These are phyloP conservation scores for Trichomonas tenax DNA, from an alignment of 208 protist genomes.

Conservation along the genomic window DNA sequence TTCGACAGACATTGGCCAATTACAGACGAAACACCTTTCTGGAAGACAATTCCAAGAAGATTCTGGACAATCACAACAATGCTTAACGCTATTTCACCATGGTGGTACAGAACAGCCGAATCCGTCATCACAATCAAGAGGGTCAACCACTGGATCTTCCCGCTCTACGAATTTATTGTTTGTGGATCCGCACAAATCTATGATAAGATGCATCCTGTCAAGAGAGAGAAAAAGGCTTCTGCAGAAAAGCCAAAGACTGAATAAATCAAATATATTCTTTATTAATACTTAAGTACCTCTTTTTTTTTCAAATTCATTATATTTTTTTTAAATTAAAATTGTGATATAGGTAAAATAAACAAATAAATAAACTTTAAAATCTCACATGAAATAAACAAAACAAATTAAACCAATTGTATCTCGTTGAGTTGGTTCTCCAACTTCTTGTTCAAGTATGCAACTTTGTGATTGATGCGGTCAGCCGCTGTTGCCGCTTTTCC, in stretches of 20 bases:
- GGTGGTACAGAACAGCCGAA: not conserved
- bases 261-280: not conserved
- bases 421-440: not conserved
- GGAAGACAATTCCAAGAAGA: not conserved
- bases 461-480: not conserved
- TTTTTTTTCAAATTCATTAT: not conserved
- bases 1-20: not conserved
- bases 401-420: not conserved
- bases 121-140: not conserved
- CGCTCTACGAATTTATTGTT: not conserved
- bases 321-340: not conserved
- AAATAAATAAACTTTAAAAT: too few species aligned
- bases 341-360: too few species aligned
- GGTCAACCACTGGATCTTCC: not conserved
- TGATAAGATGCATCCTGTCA: not conserved
- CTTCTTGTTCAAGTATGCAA: not conserved
- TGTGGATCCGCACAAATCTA: not conserved
- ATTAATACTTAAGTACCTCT: not conserved
- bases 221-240: not conserved
- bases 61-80: not conserved
- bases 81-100: not conserved
- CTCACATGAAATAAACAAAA: not conserved
- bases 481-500: not conserved
- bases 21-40: not conserved
- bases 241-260: not conserved